A percentile compares a stretch with the other conserved stretches of the same genome.
Conservation (phyloP, 2,329 filamentous ascomycete species). For the Aureobasidium sp. region DNA sequence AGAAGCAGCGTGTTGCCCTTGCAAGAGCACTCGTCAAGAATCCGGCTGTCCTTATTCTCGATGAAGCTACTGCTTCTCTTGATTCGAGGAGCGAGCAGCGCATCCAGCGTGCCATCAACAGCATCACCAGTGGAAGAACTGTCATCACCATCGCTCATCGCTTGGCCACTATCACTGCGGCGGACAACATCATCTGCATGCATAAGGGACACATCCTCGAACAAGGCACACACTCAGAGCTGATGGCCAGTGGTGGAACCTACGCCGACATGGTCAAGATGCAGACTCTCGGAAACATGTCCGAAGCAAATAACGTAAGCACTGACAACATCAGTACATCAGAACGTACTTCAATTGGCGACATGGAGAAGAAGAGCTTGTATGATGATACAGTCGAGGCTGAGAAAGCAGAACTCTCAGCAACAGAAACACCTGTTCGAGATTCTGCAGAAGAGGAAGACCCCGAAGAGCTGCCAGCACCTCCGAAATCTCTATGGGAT, state of each 20-base stretch:
- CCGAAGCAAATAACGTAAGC: background rate
- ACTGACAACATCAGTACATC: constrained; percentile 13
- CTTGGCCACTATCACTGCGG: constrained; percentile 34
- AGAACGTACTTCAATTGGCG: background rate
- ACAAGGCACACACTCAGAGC: constrained; percentile 42
- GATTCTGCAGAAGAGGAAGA: constrained; percentile 19
- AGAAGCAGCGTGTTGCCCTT: constrained; percentile 34
- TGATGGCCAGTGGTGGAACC: constrained; percentile 32
- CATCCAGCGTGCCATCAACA: constrained; percentile 32
- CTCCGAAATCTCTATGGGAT: constrained; percentile 26
- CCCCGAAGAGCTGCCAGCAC: constrained; percentile 17
- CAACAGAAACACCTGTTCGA: constrained; percentile 10
- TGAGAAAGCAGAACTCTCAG: constrained; percentile 8
- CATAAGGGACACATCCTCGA: constrained; percentile 45
- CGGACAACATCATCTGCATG: constrained; percentile 40
- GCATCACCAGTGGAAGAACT: constrained; percentile 28
- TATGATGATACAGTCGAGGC: background rate
- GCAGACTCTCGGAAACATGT: constrained; percentile 30
- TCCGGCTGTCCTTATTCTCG: constrained; percentile 32
- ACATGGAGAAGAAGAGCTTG: constrained; percentile 12
- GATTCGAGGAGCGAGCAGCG: constrained; percentile 35
- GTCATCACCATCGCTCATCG: constrained; percentile 41
- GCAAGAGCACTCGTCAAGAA: constrained; percentile 34
- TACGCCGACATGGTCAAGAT: constrained; percentile 46
- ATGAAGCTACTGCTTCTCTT: constrained; percentile 37